A percentile compares a stretch with the other conserved stretches of the same genome.
Conservation (phyloP, 257 asterid species). For the Cordia subcordata region DNA sequence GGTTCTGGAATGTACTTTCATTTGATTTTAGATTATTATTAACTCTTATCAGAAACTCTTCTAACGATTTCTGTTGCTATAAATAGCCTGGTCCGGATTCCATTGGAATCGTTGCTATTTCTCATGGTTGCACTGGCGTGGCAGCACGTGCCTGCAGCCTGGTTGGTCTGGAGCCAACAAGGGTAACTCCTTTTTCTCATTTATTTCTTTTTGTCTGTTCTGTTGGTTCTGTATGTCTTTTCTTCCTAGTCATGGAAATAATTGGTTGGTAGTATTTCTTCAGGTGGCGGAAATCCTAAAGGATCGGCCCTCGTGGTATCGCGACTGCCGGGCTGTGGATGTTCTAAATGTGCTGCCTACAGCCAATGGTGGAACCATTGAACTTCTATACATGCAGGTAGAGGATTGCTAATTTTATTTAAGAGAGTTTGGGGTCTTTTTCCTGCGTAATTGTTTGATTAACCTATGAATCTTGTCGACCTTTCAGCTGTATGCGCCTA, state of each 20-base stretch:
- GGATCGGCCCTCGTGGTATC: slow-evolving; percentile 93
- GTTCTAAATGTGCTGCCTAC: slow-evolving; percentile 81
- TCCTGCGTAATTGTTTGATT: too few species aligned
- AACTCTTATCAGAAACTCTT: too few species aligned
- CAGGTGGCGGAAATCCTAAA: slow-evolving; percentile 94
- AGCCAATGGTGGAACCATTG: slow-evolving; percentile 96
- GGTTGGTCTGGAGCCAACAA: slow-evolving; percentile 87
- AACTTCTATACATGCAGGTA: slow-evolving; percentile 91
- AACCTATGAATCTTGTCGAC: background rate
- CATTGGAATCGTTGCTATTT: slow-evolving; percentile 99
- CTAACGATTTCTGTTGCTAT: too few species aligned
- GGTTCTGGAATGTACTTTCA: too few species aligned
- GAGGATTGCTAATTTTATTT: too few species aligned
- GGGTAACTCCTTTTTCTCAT: slow-evolving; percentile 40
- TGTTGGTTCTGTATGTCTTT: background rate
- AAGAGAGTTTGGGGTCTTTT: too few species aligned
- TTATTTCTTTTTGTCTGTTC: background rate
- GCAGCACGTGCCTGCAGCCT: slow-evolving; percentile 97
- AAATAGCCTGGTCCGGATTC: slow-evolving; percentile 99
- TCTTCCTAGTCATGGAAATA: too few species aligned
- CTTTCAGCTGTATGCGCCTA: slow-evolving; percentile 74
- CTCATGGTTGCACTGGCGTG: slow-evolving; percentile 99
- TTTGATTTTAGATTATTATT: too few species aligned
- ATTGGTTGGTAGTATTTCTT: background rate
- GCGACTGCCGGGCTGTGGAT: slow-evolving; percentile 89